These are phyloP conservation scores for Ogataea polymorpha DNA, from an alignment of 805 yeast genomes.

Conservation along the genomic window DNA sequence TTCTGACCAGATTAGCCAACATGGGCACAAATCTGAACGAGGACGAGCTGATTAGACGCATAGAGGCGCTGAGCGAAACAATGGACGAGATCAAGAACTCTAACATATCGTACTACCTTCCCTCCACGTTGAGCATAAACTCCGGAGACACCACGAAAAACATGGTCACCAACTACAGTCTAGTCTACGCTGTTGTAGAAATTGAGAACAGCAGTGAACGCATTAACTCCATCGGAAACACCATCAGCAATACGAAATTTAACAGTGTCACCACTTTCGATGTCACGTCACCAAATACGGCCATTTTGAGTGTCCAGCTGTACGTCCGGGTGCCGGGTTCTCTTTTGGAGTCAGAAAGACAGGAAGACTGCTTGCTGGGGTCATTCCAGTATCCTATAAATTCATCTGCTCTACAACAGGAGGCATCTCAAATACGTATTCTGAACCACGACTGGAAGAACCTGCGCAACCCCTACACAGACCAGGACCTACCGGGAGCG, in stretches of 20 bases:
- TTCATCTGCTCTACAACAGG: constrained; percentile 15
- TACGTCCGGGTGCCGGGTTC: constrained; percentile 75
- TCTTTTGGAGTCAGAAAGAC: constrained; percentile 39
- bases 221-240: constrained; percentile 82
- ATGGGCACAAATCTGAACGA: constrained; percentile 45
- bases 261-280: constrained; percentile 90
- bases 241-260: constrained; percentile 75
- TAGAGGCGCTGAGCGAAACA: constrained; percentile 30
- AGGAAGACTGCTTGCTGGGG: constrained; percentile 73
- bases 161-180: constrained; percentile 41
- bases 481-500: constrained; percentile 30
- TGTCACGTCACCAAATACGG: constrained; percentile 54
- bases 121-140: constrained; percentile 38
- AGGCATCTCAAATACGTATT: constrained; percentile 47
- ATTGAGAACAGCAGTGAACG: constrained; percentile 92
- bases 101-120: constrained; percentile 37
- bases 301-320: constrained; percentile 62
- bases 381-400: constrained; percentile 58
- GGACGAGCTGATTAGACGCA: constrained; percentile 31
- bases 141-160: constrained; percentile 54
- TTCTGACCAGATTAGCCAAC: constrained; percentile 61
- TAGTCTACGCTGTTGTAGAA: constrained; percentile 84
- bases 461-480: constrained; percentile 32
- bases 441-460: constrained; percentile 61
- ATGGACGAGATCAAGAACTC: constrained; percentile 28